Base-by-base conservation (phyloP, 2,329 filamentous ascomycete genomes). In the Immersiporthe knoxdaviesiana region DNA sequence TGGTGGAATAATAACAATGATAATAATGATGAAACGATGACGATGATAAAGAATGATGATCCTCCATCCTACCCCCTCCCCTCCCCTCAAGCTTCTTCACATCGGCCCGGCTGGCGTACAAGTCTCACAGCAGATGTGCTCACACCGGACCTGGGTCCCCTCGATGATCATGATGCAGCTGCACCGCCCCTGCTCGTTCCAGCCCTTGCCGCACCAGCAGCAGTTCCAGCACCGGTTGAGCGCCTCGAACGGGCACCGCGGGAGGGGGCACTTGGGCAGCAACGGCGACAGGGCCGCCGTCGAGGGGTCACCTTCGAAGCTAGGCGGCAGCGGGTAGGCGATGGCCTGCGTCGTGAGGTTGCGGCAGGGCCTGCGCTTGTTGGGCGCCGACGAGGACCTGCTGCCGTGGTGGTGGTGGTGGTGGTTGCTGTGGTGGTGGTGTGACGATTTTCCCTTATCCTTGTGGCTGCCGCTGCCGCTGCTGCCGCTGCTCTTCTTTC, bases 191-290 rank as follows among this genome's bases (percentile, higher is more conserved):
- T 78, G 77, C 59, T 79, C 79, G 73, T 87, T 87, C 79, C 82
- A 82, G n/a, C 79, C 78, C 73, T 86, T 85, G 37, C 84, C 84
- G 69, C 84, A 87, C 84, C 84, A 86, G 76, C 84, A 87, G 76
- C 84, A 87, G 76, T 85, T 84, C 85, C 85, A 87, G 71, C 76
- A 80, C 41, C 84, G 79, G 68, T 83, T 81, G 69, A 82, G 81
- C 62, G 77, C 76, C 76, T 85, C 83, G 72, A 84, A 87, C 10
- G 85, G 84, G 67, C 85, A 87, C 63, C 78, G 77, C 10, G 80
- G 72, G 68, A 85, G 75, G 59, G 83, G 82, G 72, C 84, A 86
- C 69, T 81, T 79, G 62, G 81, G 80, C 30, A 74, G 74, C 65
- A 79, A 75, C 35, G 75, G 73, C 30, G 75, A 77, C 21, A 72